Conservation (phyloP, 306 rosid genomes). For the Aeschynomene evenia region DNA sequence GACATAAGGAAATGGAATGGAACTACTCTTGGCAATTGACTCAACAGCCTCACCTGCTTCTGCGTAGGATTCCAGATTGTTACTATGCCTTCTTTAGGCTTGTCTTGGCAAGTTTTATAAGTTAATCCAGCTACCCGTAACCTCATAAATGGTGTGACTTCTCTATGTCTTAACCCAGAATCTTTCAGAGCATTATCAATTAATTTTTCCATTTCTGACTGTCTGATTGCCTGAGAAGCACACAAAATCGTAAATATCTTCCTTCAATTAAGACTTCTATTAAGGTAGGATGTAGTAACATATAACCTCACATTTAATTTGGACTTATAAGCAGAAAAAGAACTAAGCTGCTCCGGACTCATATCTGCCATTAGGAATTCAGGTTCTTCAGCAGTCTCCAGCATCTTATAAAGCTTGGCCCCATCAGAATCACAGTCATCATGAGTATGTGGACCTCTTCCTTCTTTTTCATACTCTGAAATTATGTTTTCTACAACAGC, state of each 20-base stretch:
- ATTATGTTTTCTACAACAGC: slow-evolving; percentile 59
- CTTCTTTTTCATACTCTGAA: slow-evolving; percentile 64
- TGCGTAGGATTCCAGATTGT: slow-evolving; percentile 90
- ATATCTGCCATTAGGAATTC: slow-evolving; percentile 91
- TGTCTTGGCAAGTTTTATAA: slow-evolving; percentile 42
- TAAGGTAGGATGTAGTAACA: slow-evolving; percentile 29
- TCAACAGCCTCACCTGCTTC: slow-evolving; percentile 79
- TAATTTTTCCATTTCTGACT: slow-evolving; percentile 67
- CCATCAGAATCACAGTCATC: slow-evolving; percentile 71
- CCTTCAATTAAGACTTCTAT: slow-evolving; percentile 22
- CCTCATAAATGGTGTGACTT: slow-evolving; percentile 74
- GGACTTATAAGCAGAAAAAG: slow-evolving; percentile 67
- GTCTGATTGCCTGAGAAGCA: slow-evolving; percentile 62
- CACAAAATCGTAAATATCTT: slow-evolving; percentile 33
- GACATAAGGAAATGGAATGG: neutral
- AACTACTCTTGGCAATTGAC: slow-evolving; percentile 15
- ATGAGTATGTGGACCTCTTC: slow-evolving; percentile 35
- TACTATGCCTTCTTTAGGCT: slow-evolving; percentile 66
- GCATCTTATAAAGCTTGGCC: slow-evolving; percentile 71
- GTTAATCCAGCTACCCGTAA: slow-evolving; percentile 76
- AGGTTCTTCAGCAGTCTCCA: slow-evolving; percentile 84
- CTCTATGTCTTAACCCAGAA: slow-evolving; percentile 65
- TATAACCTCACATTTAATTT: slow-evolving; percentile 62
- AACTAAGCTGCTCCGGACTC: slow-evolving; percentile 77
- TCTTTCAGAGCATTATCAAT: slow-evolving; percentile 74